Conservation (phyloP, 805 yeast genomes). For the Isabelozyma heimii region DNA sequence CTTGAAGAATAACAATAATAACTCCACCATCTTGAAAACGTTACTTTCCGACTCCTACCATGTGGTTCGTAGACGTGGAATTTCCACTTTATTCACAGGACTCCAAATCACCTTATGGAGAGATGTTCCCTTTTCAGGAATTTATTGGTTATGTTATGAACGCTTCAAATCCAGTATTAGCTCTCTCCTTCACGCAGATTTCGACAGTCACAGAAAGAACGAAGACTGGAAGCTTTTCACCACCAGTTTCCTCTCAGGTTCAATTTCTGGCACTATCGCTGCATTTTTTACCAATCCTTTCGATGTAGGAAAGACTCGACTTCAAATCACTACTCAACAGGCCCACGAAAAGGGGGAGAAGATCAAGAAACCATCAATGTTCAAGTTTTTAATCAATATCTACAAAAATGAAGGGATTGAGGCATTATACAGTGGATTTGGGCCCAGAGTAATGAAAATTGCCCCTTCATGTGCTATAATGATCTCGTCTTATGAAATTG, state of each 20-base stretch:
- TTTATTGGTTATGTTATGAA: constrained; percentile 91
- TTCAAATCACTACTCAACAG: constrained; percentile 57
- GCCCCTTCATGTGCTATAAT: constrained; percentile 98
- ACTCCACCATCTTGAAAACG: constrained; percentile 36
- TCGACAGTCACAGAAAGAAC: constrained; percentile 7
- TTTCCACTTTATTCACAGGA: constrained; percentile 73
- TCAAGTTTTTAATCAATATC: constrained; percentile 61
- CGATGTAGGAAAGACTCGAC: constrained; percentile 93
- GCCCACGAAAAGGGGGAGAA: constrained; percentile 4
- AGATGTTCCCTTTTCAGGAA: constrained; percentile 95
- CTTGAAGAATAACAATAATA: constrained; percentile 8
- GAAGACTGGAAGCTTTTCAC: constrained; percentile 48
- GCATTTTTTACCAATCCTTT: constrained; percentile 91
- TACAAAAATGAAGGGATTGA: constrained; percentile 69
- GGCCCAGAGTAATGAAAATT: constrained; percentile 84
- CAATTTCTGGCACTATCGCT: constrained; percentile 78
- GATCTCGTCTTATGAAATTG: constrained; percentile 92
- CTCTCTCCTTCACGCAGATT: constrained; percentile 18
- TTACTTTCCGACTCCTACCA: constrained; percentile 51
- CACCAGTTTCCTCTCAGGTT: constrained; percentile 77
- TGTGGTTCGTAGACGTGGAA: constrained; percentile 57
- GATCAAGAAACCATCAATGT: constrained; percentile 52
- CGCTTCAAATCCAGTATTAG: constrained; percentile 28
- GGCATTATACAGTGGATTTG: constrained; percentile 83
- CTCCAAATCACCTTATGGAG: constrained; percentile 88